Conservation (phyloP, 768 basidiomycete species). For the Lactifluus subvellereus region DNA sequence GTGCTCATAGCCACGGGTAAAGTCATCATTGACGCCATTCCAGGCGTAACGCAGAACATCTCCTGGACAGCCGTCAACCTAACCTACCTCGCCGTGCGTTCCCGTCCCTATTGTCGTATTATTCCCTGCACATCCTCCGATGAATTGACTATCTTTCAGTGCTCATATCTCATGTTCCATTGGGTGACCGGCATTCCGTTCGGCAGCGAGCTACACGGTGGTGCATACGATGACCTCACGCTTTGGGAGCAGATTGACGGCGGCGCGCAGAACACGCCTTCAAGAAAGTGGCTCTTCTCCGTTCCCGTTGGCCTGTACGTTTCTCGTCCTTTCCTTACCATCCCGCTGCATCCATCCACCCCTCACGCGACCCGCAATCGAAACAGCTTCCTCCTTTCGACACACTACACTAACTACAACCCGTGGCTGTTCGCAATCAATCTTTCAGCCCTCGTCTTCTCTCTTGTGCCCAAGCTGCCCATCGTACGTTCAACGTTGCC, state of each 20-base stretch:
- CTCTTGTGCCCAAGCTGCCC: conserved; percentile 93
- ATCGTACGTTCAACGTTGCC: conserved; percentile 46
- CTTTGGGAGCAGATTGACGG: conserved; percentile 99
- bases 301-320: conserved; percentile 86
- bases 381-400: conserved; percentile 86
- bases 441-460: conserved; percentile 70
- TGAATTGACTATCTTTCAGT: background rate
- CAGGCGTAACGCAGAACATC: conserved; percentile 88
- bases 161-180: conserved; percentile 97
- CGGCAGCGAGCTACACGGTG: conserved; percentile 77
- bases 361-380: conserved; percentile 17
- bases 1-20: conserved; percentile 89
- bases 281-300: conserved; percentile 93
- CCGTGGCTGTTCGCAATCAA: conserved; percentile 92
- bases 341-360: background rate
- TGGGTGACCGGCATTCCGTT: conserved; percentile 97
- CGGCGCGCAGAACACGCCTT: conserved; percentile 96
- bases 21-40: conserved; percentile 88
- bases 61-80: conserved; percentile 96
- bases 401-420: conserved; percentile 97
- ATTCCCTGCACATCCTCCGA: background rate
- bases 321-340: background rate
- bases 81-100: conserved; percentile 79
- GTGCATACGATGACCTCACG: conserved; percentile 96
- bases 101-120: background rate